Percentiles rank a stretch among this genome's conserved stretches.
Evolutionary conservation across 768 basidiomycete genomes (phyloP).

Genomic region (Mycena albidolilacea): DNA sequence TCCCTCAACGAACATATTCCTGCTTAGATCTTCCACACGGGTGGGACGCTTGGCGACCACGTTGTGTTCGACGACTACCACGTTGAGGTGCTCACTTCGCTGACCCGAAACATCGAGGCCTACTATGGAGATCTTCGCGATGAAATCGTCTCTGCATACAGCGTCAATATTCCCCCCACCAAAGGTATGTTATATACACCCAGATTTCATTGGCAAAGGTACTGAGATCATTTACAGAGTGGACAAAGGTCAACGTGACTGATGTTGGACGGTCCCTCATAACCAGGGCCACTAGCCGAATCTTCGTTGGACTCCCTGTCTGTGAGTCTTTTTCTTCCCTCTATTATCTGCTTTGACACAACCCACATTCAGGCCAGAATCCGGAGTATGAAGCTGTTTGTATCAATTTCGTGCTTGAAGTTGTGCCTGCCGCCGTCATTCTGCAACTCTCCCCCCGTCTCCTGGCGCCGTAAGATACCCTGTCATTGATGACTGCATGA

Average conservation of each 20-base stretch:
- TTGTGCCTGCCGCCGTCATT: slow-evolving; percentile 8
- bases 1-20: slow-evolving; percentile 1
- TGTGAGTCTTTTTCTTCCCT: slow-evolving; percentile 2
- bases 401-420: slow-evolving; percentile 12
- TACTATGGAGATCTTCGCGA: slow-evolving; percentile 12
- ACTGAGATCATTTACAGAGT: slow-evolving; percentile 7
- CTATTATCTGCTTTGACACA: neutral
- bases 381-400: slow-evolving; percentile 7
- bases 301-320: slow-evolving; percentile 15
- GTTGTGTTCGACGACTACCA: slow-evolving; percentile 18
- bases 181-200: slow-evolving; percentile 3
- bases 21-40: slow-evolving; percentile 11
- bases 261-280: slow-evolving; percentile 5
- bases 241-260: slow-evolving; percentile 14
- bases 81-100: slow-evolving; percentile 5
- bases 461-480: slow-evolving; percentile 8
- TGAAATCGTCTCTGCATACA: slow-evolving; percentile 17
- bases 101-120: slow-evolving; percentile 17
- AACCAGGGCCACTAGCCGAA: slow-evolving; percentile 8
- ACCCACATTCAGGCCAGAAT: slow-evolving; percentile 3
- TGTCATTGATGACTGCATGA: neutral
- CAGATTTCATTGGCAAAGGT: neutral
- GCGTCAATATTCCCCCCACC: slow-evolving; percentile 4
- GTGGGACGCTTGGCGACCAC: slow-evolving; percentile 10
- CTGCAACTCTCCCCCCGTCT: slow-evolving; percentile 1